A percentile compares a stretch with the other conserved stretches of the same genome.
phyloP scores from a whole-genome alignment of 176 grass and related monocot genomes.

The Elymus sibiricus region DNA sequence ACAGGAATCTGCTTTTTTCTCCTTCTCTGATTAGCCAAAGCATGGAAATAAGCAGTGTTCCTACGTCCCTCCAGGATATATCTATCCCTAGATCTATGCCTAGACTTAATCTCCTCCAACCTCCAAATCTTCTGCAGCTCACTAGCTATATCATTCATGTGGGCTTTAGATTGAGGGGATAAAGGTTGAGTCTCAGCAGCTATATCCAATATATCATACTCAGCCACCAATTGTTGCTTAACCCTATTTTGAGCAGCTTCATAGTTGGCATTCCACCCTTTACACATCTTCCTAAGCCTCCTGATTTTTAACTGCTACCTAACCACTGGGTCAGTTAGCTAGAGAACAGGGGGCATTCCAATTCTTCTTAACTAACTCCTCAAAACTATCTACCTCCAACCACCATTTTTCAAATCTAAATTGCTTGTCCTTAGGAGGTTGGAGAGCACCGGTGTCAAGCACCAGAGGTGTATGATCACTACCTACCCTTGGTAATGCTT shows the following conservation, averaged over 20 bases:
- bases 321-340: neutral
- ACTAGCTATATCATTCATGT: neutral
- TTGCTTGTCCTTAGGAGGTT: neutral
- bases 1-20: neutral
- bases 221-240: too few relatives aligned
- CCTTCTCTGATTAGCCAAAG: neutral
- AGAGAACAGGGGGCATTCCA: neutral
- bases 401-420: neutral
- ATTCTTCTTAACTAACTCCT: neutral
- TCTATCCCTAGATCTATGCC: neutral
- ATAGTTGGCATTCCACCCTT: neutral
- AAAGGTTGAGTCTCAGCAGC: neutral
- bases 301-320: neutral
- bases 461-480: too few relatives aligned
- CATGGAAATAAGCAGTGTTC: neutral
- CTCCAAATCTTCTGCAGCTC: neutral
- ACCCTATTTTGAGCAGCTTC: neutral
- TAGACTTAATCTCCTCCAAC: too few relatives aligned
- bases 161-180: neutral
- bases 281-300: neutral
- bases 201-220: neutral
- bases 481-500: neutral
- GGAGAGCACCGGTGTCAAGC: neutral
- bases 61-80: neutral
- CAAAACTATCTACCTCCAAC: neutral